These are phyloP conservation scores for Silene coronaria DNA, from an alignment of 179 eudicot genomes.

Conservation along the genomic window DNA sequence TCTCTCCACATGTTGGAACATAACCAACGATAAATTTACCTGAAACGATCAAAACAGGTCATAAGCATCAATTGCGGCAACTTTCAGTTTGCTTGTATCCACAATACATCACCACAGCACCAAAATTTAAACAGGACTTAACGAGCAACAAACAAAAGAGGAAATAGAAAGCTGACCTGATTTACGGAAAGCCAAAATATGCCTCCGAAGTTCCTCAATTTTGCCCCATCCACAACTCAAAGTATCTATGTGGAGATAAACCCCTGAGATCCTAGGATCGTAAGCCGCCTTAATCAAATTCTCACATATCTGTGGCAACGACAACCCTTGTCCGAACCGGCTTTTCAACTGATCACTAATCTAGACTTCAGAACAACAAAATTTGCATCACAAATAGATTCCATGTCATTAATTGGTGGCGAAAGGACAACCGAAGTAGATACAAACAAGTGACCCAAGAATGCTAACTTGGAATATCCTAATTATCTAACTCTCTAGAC, in stretches of 20 bases:
- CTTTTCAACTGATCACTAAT: conserved; percentile 77
- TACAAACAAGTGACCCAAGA: not conserved
- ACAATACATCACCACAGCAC: not conserved
- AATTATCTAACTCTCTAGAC: not conserved
- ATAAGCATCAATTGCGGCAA: not conserved
- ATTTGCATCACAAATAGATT: not conserved
- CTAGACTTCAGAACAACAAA: conserved; percentile 34
- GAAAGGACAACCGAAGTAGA: not conserved
- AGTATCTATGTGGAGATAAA: conserved; percentile 81
- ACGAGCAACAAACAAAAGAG: not conserved
- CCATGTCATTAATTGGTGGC: not conserved
- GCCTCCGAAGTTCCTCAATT: conserved; percentile 87
- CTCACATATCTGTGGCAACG: conserved; percentile 89
- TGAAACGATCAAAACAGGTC: conserved; percentile 25
- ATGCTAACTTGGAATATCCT: not conserved
- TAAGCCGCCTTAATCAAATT: conserved; percentile 83
- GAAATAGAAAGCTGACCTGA: conserved; percentile 47
- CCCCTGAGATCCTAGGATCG: conserved; percentile 86
- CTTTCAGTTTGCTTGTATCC: not conserved
- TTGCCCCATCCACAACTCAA: conserved; percentile 90
- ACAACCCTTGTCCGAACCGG: conserved; percentile 65
- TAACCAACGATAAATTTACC: conserved; percentile 80
- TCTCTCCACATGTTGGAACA: conserved; percentile 77
- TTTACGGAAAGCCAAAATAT: conserved; percentile 74
- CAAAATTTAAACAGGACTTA: not conserved